Base-by-base conservation (phyloP, 768 basidiomycete genomes). In the Auriculariales sp. region DNA sequence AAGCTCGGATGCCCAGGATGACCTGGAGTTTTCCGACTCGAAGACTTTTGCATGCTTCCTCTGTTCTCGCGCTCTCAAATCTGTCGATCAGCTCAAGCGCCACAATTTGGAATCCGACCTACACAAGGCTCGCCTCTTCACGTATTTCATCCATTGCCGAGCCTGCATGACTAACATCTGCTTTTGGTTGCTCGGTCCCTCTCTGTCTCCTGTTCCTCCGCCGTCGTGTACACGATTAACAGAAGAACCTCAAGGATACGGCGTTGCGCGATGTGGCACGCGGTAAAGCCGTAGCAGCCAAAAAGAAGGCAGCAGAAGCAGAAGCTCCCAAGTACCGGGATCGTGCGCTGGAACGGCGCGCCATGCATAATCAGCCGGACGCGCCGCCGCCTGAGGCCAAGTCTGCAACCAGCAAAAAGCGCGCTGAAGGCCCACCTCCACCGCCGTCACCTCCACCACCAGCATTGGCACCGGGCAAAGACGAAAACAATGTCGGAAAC, bases 71-170 rank as follows among this genome's bases (percentile, higher is more conserved):
- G 87, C 93, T 61, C 92, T 99, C 77, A 97, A 94, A 66, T 70
- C 75, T 3, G 57, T 83, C 51, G 91, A 94, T 24, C 81, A 88
- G 55, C 72, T 99, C 34, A 81, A 75, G 58, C 79, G 90, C 15
- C 95, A 99, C 62, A 91, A 87, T 61, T 83, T 81, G 58, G 89
- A 88, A 68, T 99, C 95, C 24, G 87, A 86, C 61, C 68, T 99
- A 54, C 95, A 99, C 68, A 98, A 97, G 86, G 94, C 72, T 68
- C 64, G 69, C 68, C 46, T 57, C 59, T 63, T 54, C 62, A 44
- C 29, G 34, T 50, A 36, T 58, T 52, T 51, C 53, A 32, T 56
- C 34, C 52, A 52, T 56, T 56, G 58, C 34, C n/a, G n/a, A n/a
- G n/a, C n/a, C n/a, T n/a, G n/a, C n/a, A n/a, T n/a, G n/a, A 57